Base-by-base conservation (phyloP, 192 early-diverging fungal genomes). In the Allomyces macrogynus region DNA sequence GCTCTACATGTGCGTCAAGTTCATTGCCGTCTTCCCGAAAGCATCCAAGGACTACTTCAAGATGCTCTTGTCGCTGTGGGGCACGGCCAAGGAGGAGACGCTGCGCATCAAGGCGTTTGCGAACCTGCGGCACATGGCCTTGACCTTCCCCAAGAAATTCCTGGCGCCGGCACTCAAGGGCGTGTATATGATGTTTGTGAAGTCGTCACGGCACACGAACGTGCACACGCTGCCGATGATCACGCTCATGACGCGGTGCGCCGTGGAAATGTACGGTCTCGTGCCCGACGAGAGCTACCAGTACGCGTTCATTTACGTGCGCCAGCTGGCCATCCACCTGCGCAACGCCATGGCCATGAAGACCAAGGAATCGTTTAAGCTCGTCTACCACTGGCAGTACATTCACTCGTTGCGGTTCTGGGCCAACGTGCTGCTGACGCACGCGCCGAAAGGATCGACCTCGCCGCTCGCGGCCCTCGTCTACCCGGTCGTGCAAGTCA, bases 371-470 rank as follows among this genome's bases (percentile, higher is more conserved):
- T 85, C 84, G 5, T 92, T 86, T 81, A 90, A 88, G 64, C 70
- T 81, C 10, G 89, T 99, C 54, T 94, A 95, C 80, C 91, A 92
- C 79, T 99, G 95, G 95, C 92, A 94, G 76, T 99, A 85, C 71
- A 72, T 99, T 64, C 91, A 95, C 74, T 89, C 86, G 65, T 76
- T 99, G 63, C 82, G 86, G 66, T 86, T 95, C 66, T 97, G 93
- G 93, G 74, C 89, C 20, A 82, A 88, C 61, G 86, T 96, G 0
- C 68, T 95, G 57, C 68, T 80, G 12, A 86, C 85, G 57, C 88
- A 93, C 74, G 83, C 82, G 62, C 72, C 81, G 26, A 14, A n/a
- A 14, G 63, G 60, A 12, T 25, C 42, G 72, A 65, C 62, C 49
- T 65, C 14, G 40, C 74, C 78, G 20, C 71, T 87, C 65, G 83